Percentiles rank a stretch among this genome's conserved stretches.
These are phyloP conservation scores for Kokia cookei DNA, from an alignment of 441 rosid species.

Conservation along the genomic window DNA sequence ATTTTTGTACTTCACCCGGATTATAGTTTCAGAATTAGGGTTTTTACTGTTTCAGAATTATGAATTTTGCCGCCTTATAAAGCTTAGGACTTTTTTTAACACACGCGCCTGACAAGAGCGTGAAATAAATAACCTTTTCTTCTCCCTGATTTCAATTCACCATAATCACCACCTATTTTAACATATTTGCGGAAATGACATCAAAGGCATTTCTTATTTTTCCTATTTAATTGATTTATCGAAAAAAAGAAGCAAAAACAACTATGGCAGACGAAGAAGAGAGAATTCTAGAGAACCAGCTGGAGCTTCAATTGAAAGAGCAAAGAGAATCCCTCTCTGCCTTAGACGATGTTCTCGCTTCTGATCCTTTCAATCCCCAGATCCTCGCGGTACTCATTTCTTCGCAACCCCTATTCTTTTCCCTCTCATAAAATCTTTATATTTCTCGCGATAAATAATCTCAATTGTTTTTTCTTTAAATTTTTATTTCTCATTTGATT, in stretches of 20 bases:
- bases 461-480: not conserved
- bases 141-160: not conserved
- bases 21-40: no score
- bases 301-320: constrained; percentile 64
- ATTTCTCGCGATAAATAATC: not conserved
- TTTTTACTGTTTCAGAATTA: no score
- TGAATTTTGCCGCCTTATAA: no score
- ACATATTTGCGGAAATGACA: not conserved
- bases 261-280: constrained; percentile 73
- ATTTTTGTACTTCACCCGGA: no score
- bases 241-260: not conserved
- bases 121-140: not conserved
- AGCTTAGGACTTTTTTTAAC: not conserved
- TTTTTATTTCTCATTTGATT: not conserved
- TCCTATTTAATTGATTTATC: not conserved
- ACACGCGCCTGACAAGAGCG: not conserved
- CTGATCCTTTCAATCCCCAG: constrained; percentile 64
- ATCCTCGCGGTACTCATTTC: constrained; percentile 52
- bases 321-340: constrained; percentile 74
- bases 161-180: not conserved
- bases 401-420: not conserved
- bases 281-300: constrained; percentile 67
- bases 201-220: not conserved
- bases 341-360: constrained; percentile 56
- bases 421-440: not conserved